Base-by-base conservation (phyloP, 768 basidiomycete genomes). In the Agrocybe pediades region DNA sequence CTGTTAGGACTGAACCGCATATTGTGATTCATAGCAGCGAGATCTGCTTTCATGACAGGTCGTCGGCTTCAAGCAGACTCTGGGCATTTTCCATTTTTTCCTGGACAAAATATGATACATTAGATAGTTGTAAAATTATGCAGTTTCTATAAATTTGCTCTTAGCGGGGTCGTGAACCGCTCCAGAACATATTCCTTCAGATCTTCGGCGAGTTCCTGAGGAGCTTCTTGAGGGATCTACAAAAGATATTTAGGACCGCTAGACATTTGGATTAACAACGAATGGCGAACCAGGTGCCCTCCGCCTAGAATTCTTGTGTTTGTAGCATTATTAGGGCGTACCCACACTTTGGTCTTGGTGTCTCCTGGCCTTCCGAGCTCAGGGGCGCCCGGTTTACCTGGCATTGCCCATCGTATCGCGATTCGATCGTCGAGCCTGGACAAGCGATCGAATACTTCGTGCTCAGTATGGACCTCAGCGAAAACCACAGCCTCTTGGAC, bases 401-500 rank as follows among this genome's bases (percentile, higher is more conserved):
- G 83, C 51, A 88, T 65, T 29, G 86, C 67, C 80, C 81, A 89
- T 23, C 73, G 67, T 48, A 88, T 51, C 41, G 74, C 69, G 25
- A 88, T 77, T 30, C 73, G 68, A 43, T 74, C 69, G 45, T 85
- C 81, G 24, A 89, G 66, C n/a, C 58, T 58, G 11, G 67, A 65
- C 9, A 83, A 46, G n/a, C 68, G 64, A 15, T 74, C 68, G 61
- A 69, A 81, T 8, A 71, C 75, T 48, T 79, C 78, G 41, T 70
- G 74, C 26, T 68, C 62, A 0, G 74, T 75, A 46, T 64, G 68
- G 6, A 61, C 64, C 48, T 87, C 86, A 0, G 75, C 68, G 65
- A 89, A 90, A 16, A 80, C 72, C 2, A 80, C 65, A 2, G 81
- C 86, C 68, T 92, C 91, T 59, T 84, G 85, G 5, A 88, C 56